phyloP scores from a whole-genome alignment of 1,284 basidiomycete species.

The Abortiporus biennis region DNA sequence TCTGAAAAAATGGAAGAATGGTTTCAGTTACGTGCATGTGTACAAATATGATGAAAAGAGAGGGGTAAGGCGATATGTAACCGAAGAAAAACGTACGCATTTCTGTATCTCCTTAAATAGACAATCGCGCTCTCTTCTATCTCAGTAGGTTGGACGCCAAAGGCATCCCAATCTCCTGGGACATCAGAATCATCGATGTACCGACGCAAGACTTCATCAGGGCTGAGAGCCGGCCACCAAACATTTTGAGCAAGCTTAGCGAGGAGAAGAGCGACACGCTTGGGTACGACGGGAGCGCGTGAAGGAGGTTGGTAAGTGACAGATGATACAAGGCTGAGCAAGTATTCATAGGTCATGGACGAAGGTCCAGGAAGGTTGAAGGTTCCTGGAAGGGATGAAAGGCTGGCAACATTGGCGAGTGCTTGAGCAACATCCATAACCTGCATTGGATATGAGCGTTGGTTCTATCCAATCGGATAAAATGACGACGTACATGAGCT shows the following conservation, averaged over 20 bases:
- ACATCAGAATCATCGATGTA: conserved; percentile 80
- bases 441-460: conserved; percentile 31
- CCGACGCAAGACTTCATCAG: conserved; percentile 88
- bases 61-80: too few species aligned
- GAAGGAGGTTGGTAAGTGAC: conserved; percentile 75
- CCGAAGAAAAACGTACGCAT: conserved; percentile 41
- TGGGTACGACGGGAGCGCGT: conserved; percentile 73
- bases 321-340: conserved; percentile 77
- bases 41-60: too few species aligned
- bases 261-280: conserved; percentile 61
- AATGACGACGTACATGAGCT: conserved; percentile 69
- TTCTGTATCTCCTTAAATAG: conserved; percentile 88
- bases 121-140: conserved; percentile 90
- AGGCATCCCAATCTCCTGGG: conserved; percentile 57
- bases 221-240: conserved; percentile 93
- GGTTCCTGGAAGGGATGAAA: conserved; percentile 57
- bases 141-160: conserved; percentile 71
- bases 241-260: conserved; percentile 65
- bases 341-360: conserved; percentile 79
- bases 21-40: too few species aligned
- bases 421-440: conserved; percentile 93
- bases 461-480: not conserved
- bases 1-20: conserved; percentile 8
- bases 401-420: conserved; percentile 73
- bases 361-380: conserved; percentile 88